Conservation (phyloP, 2,329 filamentous ascomycete species). For the Lanzia echinophila region DNA sequence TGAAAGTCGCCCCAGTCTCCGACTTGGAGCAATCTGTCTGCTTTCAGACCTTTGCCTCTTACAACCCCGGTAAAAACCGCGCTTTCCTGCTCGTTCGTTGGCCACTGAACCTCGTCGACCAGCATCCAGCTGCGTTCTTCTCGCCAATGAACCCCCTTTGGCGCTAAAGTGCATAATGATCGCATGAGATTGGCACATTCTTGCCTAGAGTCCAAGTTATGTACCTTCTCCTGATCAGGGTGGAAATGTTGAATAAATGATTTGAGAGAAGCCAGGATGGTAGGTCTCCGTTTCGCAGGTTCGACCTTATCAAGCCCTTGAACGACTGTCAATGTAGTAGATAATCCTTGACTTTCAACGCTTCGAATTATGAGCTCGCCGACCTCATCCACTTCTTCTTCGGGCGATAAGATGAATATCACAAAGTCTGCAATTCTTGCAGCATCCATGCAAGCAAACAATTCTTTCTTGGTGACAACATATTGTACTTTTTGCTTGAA, state of each 20-base stretch:
- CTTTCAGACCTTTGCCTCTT: constrained; percentile 78
- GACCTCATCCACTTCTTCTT: constrained; percentile 74
- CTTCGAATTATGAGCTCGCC: constrained; percentile 81
- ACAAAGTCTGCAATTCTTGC: constrained; percentile 89
- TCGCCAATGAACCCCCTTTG: constrained; percentile 92
- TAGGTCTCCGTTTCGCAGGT: constrained; percentile 68
- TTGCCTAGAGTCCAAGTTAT: constrained; percentile 79
- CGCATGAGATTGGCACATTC: constrained; percentile 88
- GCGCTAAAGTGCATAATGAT: constrained; percentile 82
- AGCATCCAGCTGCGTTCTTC: constrained; percentile 96
- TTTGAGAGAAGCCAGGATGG: constrained; percentile 75
- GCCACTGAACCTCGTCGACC: constrained; percentile 73
- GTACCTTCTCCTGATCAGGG: constrained; percentile 83
- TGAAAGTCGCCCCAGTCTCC: constrained; percentile 94
- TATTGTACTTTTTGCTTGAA: constrained; percentile 96
- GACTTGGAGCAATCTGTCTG: constrained; percentile 82
- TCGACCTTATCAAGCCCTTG: constrained; percentile 74
- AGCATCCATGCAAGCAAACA: constrained; percentile 75
- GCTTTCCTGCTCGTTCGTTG: constrained; percentile 50
- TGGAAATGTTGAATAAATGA: constrained; percentile 95
- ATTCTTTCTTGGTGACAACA: constrained; percentile 63
- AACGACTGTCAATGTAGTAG: constrained; percentile 81
- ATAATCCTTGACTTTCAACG: constrained; percentile 90
- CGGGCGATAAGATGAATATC: constrained; percentile 73
- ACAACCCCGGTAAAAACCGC: constrained; percentile 79